These are phyloP conservation scores for Hysterium pulicare DNA, from an alignment of 2,329 filamentous ascomycete genomes.

Conservation along the genomic window DNA sequence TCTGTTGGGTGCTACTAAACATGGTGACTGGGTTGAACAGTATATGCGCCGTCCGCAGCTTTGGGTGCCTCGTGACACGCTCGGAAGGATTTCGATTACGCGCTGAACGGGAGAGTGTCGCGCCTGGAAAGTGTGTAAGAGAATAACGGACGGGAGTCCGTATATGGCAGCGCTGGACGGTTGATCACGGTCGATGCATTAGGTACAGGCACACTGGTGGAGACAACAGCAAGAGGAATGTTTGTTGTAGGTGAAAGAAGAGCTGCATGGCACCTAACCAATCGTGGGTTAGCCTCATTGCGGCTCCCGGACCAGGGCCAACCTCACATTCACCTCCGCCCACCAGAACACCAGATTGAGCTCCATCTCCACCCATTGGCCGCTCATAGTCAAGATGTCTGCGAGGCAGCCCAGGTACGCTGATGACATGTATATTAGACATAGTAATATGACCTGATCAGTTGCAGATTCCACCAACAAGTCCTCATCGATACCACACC, in stretches of 20 bases:
- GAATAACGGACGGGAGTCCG: background rate
- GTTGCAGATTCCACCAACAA: conserved; percentile 82
- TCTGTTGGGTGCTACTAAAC: conserved; percentile 11
- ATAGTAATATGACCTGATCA: conserved; percentile 18
- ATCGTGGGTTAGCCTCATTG: background rate
- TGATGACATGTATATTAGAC: conserved; percentile 10
- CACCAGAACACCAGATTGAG: conserved; percentile 13
- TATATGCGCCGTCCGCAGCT: too few species aligned
- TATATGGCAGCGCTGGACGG: background rate
- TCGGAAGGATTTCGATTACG: too few species aligned
- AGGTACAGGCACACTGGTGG: background rate
- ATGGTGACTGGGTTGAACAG: background rate
- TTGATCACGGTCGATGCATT: background rate
- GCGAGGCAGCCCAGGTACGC: conserved; percentile 58
- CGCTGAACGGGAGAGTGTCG: too few species aligned
- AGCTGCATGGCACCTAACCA: background rate
- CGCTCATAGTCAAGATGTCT: conserved; percentile 53
- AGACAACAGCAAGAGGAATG: background rate
- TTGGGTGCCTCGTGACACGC: too few species aligned
- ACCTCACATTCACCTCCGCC: conserved; percentile 16
- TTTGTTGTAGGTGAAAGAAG: conserved; percentile 4
- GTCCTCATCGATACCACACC: conserved; percentile 94
- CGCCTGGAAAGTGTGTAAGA: background rate
- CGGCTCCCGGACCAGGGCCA: conserved; percentile 10
- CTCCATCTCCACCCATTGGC: conserved; percentile 36